Base-by-base conservation (phyloP, 345 rosid species). In the Corchorus capsularis region DNA sequence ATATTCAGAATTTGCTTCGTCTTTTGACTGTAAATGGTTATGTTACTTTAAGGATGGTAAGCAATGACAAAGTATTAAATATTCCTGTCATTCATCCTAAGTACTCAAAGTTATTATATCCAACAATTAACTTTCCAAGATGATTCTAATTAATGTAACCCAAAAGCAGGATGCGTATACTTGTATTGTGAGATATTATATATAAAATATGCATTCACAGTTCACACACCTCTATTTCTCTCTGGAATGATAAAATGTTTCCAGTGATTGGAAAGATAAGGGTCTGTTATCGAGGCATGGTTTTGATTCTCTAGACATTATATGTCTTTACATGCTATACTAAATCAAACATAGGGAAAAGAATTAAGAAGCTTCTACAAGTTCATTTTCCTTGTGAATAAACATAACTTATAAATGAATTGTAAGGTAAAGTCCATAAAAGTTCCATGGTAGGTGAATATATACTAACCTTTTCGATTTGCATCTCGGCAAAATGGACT, bases 401-500 rank as follows among this genome's bases (percentile, higher is more conserved):
- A 66, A 45, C 54, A 66, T 1, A 45, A 37, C 3, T 46, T 69
- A 13, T 15, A 9, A 45, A 45, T 5, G 9, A 41, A 27, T 1
- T 41, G 45, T 27, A 45, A 1, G 9, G 47, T 7, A 27, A 27
- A 27, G 27, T 68, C 59, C 22, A 69, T 7, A 49, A 20, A 27
- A 27, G 39, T 27, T 53, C 5, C 8, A 5, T 32, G 4, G 45
- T 6, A 39, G 43, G 59, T 32, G 12, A 46, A 17, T 11, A 43
- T 11, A 45, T 19, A 79, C 80, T 77, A 63, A 82, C 89, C 82
- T 65, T 55, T 78, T 64, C 11, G 59, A 61, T 76, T 63, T 64
- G 34, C 69, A 76, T 89, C 93, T 69, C 98, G 87, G 81, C 98
- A 94, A 62, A 56, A 71, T 53, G 78, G 37, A 79, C 98, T 93